Evolutionary conservation across 345 rosid genomes (phyloP).

Genomic region (Ceriops decandra): DNA sequence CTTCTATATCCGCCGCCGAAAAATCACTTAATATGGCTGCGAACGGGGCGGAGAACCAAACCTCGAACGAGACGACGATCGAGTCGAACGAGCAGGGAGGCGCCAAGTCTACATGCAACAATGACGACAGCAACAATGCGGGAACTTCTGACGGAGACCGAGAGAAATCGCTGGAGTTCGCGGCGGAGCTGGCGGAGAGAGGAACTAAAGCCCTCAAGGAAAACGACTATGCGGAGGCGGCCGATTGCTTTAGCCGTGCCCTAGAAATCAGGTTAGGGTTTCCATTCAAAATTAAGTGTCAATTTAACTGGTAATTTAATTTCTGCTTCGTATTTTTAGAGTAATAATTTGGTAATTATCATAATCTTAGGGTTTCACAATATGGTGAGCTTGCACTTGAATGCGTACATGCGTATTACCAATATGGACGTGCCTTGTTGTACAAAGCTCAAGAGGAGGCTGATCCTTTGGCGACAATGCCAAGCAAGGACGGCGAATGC

Average conservation of each 20-base stretch:
- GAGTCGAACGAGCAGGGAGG: constrained; percentile 28
- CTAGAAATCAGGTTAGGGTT: constrained; percentile 75
- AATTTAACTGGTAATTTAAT: too few relatives aligned
- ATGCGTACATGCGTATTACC: constrained; percentile 66
- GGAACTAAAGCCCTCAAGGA: constrained; percentile 60
- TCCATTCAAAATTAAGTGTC: background rate
- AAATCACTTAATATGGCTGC: background rate
- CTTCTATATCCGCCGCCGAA: constrained; percentile 13
- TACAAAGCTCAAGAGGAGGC: constrained; percentile 91
- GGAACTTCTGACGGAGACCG: constrained; percentile 42
- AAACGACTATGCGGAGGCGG: constrained; percentile 63
- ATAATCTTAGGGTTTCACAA: constrained; percentile 49
- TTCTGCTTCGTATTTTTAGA: too few relatives aligned
- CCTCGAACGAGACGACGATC: constrained; percentile 24
- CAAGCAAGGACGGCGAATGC: constrained; percentile 57
- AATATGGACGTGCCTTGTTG: constrained; percentile 72
- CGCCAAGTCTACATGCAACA: constrained; percentile 60
- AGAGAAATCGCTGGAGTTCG: constrained; percentile 59
- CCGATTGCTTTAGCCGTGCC: constrained; percentile 89
- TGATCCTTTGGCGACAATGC: constrained; percentile 73
- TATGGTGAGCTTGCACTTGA: constrained; percentile 73
- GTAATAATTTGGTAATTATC: background rate
- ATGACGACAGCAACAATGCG: constrained; percentile 25
- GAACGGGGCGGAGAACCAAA: constrained; percentile 1
- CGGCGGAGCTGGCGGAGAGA: constrained; percentile 58